Conservation (phyloP, 2,329 filamentous ascomycete species). For the Diaporthe aspalathi region DNA sequence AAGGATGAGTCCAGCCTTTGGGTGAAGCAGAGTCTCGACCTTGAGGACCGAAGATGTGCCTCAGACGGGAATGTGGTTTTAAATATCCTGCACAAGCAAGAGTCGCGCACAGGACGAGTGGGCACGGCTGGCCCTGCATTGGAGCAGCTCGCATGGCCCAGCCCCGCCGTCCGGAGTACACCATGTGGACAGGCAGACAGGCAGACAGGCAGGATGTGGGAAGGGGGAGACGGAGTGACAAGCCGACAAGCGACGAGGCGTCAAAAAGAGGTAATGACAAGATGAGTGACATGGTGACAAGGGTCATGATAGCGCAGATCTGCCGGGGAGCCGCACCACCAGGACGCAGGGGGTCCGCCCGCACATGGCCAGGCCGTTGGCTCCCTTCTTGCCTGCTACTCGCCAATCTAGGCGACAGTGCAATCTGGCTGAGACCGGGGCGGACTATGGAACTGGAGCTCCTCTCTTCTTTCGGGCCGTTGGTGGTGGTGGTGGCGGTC, state of each 20-base stretch:
- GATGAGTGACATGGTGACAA: constrained; percentile 23
- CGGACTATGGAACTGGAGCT: background rate
- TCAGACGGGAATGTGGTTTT: constrained; percentile 38
- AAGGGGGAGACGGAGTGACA: background rate
- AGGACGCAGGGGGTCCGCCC: constrained; percentile 29
- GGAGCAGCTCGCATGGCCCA: constrained; percentile 24
- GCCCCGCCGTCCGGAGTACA: constrained; percentile 6
- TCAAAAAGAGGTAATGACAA: too few species aligned
- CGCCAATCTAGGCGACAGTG: constrained; percentile 36
- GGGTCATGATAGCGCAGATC: constrained; percentile 25
- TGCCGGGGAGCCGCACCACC: constrained; percentile 35
- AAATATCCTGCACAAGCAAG: constrained; percentile 37
- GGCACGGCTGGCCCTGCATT: constrained; percentile 28
- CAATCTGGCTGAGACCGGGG: constrained; percentile 33
- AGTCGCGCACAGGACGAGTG: constrained; percentile 26
- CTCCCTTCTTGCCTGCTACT: constrained; percentile 30
- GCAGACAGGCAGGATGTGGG: background rate
- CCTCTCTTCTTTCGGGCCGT: constrained; percentile 26
- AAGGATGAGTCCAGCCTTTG: constrained; percentile 14
- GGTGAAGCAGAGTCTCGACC: constrained; percentile 20
- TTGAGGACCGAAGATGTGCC: constrained; percentile 29
- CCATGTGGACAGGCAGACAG: background rate
- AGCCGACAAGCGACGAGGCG: constrained; percentile 13
- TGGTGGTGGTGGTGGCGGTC: background rate
- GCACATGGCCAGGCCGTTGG: constrained; percentile 6